Conservation (phyloP, 2,329 filamentous ascomycete genomes). For the Penicillium sp. region DNA sequence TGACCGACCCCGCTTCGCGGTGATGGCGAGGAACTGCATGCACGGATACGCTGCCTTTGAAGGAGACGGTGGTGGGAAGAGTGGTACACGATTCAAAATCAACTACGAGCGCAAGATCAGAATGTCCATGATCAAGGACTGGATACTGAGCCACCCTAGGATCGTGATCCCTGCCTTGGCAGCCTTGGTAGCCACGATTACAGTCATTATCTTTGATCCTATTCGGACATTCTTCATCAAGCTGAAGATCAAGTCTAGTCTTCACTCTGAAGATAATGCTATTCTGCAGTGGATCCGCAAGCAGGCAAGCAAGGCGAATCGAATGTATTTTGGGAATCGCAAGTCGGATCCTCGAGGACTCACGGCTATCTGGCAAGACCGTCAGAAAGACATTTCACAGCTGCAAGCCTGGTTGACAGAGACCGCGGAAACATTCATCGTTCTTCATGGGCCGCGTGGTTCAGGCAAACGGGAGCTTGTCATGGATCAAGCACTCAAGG, state of each 20-base stretch:
- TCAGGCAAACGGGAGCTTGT: conserved; percentile 89
- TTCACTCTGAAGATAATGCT: conserved; percentile 69
- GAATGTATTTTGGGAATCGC: conserved; percentile 42
- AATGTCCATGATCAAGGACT: conserved; percentile 76
- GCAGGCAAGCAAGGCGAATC: conserved; percentile 52
- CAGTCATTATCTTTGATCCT: conserved; percentile 88
- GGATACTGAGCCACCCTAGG: conserved; percentile 79
- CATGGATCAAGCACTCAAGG: conserved; percentile 75
- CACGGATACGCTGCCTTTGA: conserved; percentile 76
- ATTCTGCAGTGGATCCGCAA: conserved; percentile 78
- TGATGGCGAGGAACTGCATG: conserved; percentile 88
- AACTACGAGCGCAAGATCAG: conserved; percentile 80
- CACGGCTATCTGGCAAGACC: conserved; percentile 81
- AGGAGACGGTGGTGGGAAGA: conserved; percentile 67
- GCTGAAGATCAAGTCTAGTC: conserved; percentile 73
- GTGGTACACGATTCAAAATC: conserved; percentile 72
- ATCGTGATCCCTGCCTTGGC: conserved; percentile 82
- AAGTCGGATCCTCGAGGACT: conserved; percentile 66
- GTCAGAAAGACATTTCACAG: conserved; percentile 75
- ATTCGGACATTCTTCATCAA: conserved; percentile 92
- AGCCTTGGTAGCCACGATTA: conserved; percentile 75
- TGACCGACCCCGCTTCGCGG: conserved; percentile 66
- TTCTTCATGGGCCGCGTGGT: conserved; percentile 86
- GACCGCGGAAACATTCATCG: conserved; percentile 85
- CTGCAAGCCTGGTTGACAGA: conserved; percentile 84